phyloP scores from a whole-genome alignment of 1,284 basidiomycete species.

The Tranzscheliella williamsii region DNA sequence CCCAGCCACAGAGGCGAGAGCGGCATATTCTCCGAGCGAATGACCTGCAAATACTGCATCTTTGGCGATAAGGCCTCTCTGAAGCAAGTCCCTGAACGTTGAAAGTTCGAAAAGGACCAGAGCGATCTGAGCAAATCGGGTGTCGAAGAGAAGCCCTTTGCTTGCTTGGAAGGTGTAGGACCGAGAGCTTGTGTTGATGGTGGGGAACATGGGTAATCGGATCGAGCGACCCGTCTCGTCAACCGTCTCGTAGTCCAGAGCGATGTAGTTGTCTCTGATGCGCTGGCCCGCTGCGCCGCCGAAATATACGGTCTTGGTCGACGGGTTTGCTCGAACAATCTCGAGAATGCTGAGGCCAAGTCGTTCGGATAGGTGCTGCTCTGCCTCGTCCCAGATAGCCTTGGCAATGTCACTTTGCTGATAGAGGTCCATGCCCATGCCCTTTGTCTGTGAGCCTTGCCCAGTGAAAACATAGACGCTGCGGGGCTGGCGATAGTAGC shows the following conservation, averaged over 20 bases:
- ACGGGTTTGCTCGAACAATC: slow-evolving; percentile 65
- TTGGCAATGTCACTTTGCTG: slow-evolving; percentile 86
- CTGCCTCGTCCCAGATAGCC: slow-evolving; percentile 95
- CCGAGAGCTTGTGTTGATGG: slow-evolving; percentile 47
- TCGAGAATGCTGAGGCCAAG: slow-evolving; percentile 96
- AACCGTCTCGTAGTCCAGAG: slow-evolving; percentile 87
- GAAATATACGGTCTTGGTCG: slow-evolving; percentile 85
- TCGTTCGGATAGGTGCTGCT: slow-evolving; percentile 86
- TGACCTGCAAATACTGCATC: slow-evolving; percentile 94
- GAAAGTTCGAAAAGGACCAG: slow-evolving; percentile 92
- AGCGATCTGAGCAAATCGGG: slow-evolving; percentile 97
- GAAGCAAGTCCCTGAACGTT: slow-evolving; percentile 95
- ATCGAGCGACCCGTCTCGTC: slow-evolving; percentile 83
- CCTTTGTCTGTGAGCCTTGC: slow-evolving; percentile 95
- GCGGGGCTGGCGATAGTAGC: slow-evolving; percentile 79
- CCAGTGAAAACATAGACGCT: slow-evolving; percentile 98
- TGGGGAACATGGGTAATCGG: slow-evolving; percentile 53
- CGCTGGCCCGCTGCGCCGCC: slow-evolving; percentile 98
- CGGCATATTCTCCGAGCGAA: slow-evolving; percentile 97
- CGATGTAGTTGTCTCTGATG: slow-evolving; percentile 97
- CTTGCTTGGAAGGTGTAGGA: slow-evolving; percentile 94
- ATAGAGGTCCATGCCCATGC: slow-evolving; percentile 99
- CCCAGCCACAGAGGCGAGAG: slow-evolving; percentile 92
- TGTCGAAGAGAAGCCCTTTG: slow-evolving; percentile 90
- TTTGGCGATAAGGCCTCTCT: slow-evolving; percentile 88